Percentiles rank a stretch among this genome's conserved stretches.
phyloP scores from a whole-genome alignment of 371 early-diverging fungal genomes.

The Globomyces sp. region DNA sequence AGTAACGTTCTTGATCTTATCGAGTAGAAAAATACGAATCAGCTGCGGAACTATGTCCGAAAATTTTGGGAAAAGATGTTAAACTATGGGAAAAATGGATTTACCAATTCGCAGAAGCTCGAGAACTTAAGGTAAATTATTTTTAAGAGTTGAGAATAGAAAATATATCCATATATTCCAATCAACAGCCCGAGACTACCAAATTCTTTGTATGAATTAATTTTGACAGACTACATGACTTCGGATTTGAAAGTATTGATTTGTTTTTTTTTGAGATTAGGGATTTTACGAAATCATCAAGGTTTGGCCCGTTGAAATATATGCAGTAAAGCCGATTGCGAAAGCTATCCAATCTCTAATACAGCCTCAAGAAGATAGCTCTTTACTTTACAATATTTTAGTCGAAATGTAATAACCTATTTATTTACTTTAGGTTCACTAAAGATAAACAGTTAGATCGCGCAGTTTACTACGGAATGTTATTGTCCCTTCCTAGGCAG shows the following conservation, averaged over 20 bases:
- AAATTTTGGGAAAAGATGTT: slow-evolving; percentile 67
- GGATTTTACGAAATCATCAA: slow-evolving; percentile 51
- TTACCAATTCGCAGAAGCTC: slow-evolving; percentile 68
- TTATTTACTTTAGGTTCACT: slow-evolving; percentile 44
- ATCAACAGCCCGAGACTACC: slow-evolving; percentile 71
- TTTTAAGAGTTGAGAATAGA: slow-evolving; percentile 42
- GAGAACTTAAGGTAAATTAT: neutral
- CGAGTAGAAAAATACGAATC: slow-evolving; percentile 44
- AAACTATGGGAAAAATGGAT: slow-evolving; percentile 91
- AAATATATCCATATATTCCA: slow-evolving; percentile 76
- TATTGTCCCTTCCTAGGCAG: slow-evolving; percentile 66
- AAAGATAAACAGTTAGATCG: slow-evolving; percentile 68
- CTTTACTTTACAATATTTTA: neutral
- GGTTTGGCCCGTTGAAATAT: slow-evolving; percentile 75
- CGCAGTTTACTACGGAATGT: slow-evolving; percentile 79
- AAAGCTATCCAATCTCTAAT: slow-evolving; percentile 72
- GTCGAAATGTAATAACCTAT: slow-evolving; percentile 64
- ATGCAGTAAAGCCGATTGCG: slow-evolving; percentile 55
- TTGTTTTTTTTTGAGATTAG: neutral
- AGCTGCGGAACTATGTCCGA: slow-evolving; percentile 70
- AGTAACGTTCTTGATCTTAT: slow-evolving; percentile 30
- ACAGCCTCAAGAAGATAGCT: slow-evolving; percentile 8
- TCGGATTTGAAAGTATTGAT: slow-evolving; percentile 5
- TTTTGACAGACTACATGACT: slow-evolving; percentile 60
- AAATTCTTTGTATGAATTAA: slow-evolving; percentile 82